phyloP scores from a whole-genome alignment of 805 yeast species.

The Starmerella kuoi region DNA sequence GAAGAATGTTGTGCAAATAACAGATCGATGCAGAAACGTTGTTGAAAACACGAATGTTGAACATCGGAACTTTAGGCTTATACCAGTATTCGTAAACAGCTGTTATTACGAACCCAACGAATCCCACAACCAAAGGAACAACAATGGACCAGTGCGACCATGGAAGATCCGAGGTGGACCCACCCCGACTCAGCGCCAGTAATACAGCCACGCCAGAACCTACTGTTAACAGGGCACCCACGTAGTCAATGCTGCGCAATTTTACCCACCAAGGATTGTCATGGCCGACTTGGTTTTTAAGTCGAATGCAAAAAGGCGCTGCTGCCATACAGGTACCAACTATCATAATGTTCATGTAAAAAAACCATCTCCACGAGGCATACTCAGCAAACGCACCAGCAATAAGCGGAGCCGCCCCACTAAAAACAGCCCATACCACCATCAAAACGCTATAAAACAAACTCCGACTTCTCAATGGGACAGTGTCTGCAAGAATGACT shows the following conservation, averaged over 20 bases:
- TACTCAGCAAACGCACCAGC: slow-evolving; percentile 54
- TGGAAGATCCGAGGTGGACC: slow-evolving; percentile 31
- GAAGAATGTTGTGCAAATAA: slow-evolving; percentile 30
- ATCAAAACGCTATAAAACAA: slow-evolving; percentile 25
- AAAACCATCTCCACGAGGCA: slow-evolving; percentile 68
- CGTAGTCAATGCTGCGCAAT: slow-evolving; percentile 36
- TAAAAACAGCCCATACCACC: slow-evolving; percentile 26
- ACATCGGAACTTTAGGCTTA: slow-evolving; percentile 35
- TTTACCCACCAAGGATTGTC: slow-evolving; percentile 33
- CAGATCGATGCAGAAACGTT: slow-evolving; percentile 32
- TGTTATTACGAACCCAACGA: slow-evolving; percentile 28
- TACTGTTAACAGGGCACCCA: slow-evolving; percentile 37
- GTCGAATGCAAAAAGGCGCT: slow-evolving; percentile 33
- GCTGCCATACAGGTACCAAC: slow-evolving; percentile 41
- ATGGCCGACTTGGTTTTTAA: slow-evolving; percentile 27
- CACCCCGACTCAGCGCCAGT: slow-evolving; percentile 46
- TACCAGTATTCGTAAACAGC: slow-evolving; percentile 25
- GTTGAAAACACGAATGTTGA: slow-evolving; percentile 34
- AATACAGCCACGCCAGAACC: slow-evolving; percentile 36
- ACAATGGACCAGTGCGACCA: slow-evolving; percentile 50
- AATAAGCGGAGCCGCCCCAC: slow-evolving; percentile 42
- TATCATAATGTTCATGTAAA: slow-evolving; percentile 55
- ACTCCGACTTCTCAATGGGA: slow-evolving; percentile 33
- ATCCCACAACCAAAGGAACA: slow-evolving; percentile 38
- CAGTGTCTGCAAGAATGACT: slow-evolving; percentile 46